A percentile compares a stretch with the other conserved stretches of the same genome.
These are phyloP conservation scores for Debaryomyces psychrophilus DNA, from an alignment of 1,139 yeast species.

Conservation along the genomic window DNA sequence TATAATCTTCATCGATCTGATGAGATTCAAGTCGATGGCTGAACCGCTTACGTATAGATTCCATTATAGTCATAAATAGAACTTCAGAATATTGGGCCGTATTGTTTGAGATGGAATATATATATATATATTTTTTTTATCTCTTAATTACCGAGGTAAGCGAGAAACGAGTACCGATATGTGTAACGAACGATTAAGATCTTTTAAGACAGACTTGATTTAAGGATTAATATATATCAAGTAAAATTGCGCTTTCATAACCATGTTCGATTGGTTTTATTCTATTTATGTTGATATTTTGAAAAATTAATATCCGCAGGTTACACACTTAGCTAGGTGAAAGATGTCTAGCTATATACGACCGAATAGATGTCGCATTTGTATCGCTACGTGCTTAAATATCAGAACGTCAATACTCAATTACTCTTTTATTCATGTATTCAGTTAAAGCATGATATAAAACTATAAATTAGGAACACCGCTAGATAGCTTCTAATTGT, in stretches of 20 bases:
- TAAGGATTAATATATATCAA: background rate
- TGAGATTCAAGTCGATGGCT: constrained; percentile 36
- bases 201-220: background rate
- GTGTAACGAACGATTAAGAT: background rate
- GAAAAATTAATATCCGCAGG: no score
- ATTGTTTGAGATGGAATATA: background rate
- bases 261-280: background rate
- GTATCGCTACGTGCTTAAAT: background rate
- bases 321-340: no score
- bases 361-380: no score
- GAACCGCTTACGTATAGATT: constrained; percentile 32
- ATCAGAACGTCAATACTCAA: background rate
- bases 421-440: constrained; percentile 3
- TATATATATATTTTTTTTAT: background rate
- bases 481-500: constrained; percentile 84
- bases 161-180: background rate
- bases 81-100: background rate
- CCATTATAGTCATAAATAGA: constrained; percentile 22
- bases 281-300: no score
- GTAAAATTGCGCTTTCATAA: background rate
- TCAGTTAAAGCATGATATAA: background rate
- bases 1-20: constrained; percentile 41
- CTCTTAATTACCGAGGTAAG: background rate
- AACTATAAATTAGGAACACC: background rate
- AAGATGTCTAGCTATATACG: no score